Evolutionary conservation across 306 rosid species (phyloP), one percentile per base, ranked within the genome.

Genomic region (Malus sieversii): DNA sequence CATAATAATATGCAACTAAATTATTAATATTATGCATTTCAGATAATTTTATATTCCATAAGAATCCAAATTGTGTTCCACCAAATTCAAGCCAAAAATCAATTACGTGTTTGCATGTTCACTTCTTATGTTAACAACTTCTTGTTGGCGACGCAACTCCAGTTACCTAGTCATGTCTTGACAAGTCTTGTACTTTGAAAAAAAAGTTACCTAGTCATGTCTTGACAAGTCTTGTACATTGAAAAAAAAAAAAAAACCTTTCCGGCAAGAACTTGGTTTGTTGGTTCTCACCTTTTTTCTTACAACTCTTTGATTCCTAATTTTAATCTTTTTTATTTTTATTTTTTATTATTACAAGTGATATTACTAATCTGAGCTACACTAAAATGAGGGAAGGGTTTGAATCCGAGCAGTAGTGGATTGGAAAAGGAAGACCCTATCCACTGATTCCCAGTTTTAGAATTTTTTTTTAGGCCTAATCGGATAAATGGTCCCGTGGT

Each of bases 21-120:
- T 44, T 59, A n/a, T 44, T 38, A 59, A 19, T 71, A 53, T 71
- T 74, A 25, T 77, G 55, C 35, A 7, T 69, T 40, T n/a, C 11
- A 46, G 30, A 42, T 59, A 44, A 48, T 25, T 70, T 63, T 51
- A 52, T 57, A 76, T 20, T 63, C 61, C 65, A 15, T 19, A 71
- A 62, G 5, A 78, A 78, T 75, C 81, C 67, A 78, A 78, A 52
- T 38, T 62, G 76, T 45, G 78, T 70, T 80, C 78, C 66, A 77
- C 80, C 70, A 68, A 53, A 67, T 70, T 60, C 29, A 51, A 65
- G 75, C 86, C 78, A 68, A 80, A 73, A 70, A 59, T 74, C 42
- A 35, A 73, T 76, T 66, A 77, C 66, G 68, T 74, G 71, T 52
- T 62, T 68, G 57, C 57, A 79, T 75, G 53, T 76, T 77, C 74